These are phyloP conservation scores for Musa acuminata DNA, from an alignment of 176 grass and related monocot genomes.

Conservation along the genomic window DNA sequence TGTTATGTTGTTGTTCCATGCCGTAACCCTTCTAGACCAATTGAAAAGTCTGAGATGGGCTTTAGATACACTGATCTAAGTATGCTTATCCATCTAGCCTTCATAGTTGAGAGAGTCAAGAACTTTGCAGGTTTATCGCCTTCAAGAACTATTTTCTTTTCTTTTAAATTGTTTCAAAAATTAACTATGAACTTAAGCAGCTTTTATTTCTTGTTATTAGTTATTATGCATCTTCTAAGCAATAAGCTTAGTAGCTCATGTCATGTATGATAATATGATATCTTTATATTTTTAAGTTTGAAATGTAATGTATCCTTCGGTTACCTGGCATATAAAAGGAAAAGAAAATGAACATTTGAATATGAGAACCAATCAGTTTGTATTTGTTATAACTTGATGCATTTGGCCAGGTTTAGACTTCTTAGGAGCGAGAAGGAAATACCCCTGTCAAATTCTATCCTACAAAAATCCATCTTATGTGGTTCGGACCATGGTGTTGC, in stretches of 20 bases:
- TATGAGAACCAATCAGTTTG: neutral
- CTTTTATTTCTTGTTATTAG: neutral
- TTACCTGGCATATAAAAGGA: neutral
- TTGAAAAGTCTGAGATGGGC: too few relatives aligned
- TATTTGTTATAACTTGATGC: neutral
- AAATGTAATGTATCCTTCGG: neutral
- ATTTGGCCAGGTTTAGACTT: neutral
- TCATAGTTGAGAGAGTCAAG: neutral
- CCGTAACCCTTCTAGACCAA: too few relatives aligned
- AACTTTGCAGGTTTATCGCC: neutral
- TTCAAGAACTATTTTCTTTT: neutral
- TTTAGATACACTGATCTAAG: too few relatives aligned
- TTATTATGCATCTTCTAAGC: neutral
- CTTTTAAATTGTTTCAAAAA: neutral
- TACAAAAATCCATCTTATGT: constrained; percentile 18
- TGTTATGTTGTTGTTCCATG: too few relatives aligned
- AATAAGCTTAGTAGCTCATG: neutral
- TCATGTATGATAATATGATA: neutral
- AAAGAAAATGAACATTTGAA: neutral
- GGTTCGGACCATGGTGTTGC: constrained; percentile 36
- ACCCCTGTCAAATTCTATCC: constrained; percentile 22
- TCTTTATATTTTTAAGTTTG: neutral
- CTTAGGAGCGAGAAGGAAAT: constrained; percentile 16
- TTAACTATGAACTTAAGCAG: neutral
- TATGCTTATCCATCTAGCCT: neutral